Evolutionary conservation across 768 basidiomycete species (phyloP).

Genomic region (Leccinum disarticulatum): DNA sequence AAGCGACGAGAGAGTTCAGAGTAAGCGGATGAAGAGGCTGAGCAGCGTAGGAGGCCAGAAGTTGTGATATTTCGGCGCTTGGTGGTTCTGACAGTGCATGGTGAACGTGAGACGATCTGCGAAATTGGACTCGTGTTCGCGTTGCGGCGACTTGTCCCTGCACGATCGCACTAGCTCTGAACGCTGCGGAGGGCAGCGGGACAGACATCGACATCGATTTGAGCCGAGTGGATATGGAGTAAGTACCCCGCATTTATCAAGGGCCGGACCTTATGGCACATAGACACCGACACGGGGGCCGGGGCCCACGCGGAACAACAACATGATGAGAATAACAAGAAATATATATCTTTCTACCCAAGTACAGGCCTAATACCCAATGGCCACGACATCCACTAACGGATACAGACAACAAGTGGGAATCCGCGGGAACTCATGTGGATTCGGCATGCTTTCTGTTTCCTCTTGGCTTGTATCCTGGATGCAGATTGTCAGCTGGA

Average conservation of each 20-base stretch:
- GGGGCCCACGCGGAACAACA: conserved; percentile 1
- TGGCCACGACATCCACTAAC: not conserved
- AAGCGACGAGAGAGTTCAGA: conserved; percentile 70
- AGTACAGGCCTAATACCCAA: conserved; percentile 18
- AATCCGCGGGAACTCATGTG: conserved; percentile 7
- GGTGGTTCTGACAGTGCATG: conserved; percentile 46
- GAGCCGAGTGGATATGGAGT: not conserved
- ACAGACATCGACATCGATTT: not conserved
- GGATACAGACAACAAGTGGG: not conserved
- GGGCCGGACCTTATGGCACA: not conserved
- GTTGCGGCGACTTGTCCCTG: not conserved
- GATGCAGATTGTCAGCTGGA: conserved; percentile 1
- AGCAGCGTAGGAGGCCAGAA: conserved; percentile 62
- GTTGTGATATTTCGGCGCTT: conserved; percentile 52
- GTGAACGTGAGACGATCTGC: conserved; percentile 30
- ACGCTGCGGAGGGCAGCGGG: conserved; percentile 6
- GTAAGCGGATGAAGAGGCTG: conserved; percentile 69
- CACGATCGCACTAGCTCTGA: not conserved
- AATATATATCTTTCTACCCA: conserved; percentile 22
- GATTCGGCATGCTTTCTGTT: conserved; percentile 23
- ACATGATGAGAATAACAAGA: conserved; percentile 24
- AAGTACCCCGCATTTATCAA: not conserved
- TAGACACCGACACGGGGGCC: conserved; percentile 2
- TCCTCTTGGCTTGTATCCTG: conserved; percentile 28
- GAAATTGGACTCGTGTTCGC: conserved; percentile 10